phyloP scores from a whole-genome alignment of 345 rosid genomes.

The Combretum micranthum region DNA sequence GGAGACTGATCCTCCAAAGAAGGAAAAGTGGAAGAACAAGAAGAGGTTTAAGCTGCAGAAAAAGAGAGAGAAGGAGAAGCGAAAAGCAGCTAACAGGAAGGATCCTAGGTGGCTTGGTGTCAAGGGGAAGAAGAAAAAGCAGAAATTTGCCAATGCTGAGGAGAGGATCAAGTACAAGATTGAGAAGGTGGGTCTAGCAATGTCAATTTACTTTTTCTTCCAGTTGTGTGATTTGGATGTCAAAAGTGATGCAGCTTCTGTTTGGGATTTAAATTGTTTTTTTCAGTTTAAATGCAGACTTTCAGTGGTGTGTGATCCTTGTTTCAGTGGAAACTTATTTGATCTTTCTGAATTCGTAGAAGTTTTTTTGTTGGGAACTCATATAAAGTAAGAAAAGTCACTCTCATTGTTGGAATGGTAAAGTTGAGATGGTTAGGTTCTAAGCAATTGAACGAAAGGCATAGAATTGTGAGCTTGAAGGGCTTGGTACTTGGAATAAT shows the following conservation, averaged over 20 bases:
- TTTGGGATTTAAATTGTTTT: not conserved
- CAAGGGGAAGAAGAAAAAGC: constrained; percentile 39
- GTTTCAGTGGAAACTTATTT: too few relatives aligned
- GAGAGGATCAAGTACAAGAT: constrained; percentile 75
- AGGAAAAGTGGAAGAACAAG: constrained; percentile 71
- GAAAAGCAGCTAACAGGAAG: constrained; percentile 76
- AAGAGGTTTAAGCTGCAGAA: constrained; percentile 67
- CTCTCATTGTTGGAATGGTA: too few relatives aligned
- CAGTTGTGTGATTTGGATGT: not conserved
- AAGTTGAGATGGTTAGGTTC: not conserved
- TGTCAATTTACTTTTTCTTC: not conserved
- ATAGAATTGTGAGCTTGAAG: too few relatives aligned
- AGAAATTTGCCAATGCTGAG: constrained; percentile 63
- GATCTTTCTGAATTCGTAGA: too few relatives aligned
- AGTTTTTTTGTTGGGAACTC: too few relatives aligned
- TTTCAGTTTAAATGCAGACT: too few relatives aligned
- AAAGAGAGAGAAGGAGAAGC: constrained; percentile 68
- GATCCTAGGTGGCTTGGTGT: constrained; percentile 60
- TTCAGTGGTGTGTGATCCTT: too few relatives aligned
- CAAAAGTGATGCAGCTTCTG: not conserved
- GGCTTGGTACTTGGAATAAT: not conserved
- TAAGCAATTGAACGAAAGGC: not conserved
- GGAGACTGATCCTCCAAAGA: constrained; percentile 74
- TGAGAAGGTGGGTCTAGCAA: constrained; percentile 46
- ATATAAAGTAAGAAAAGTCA: too few relatives aligned